Base-by-base conservation (phyloP, 208 protist species). In the Acanthamoeba lenticulata region DNA sequence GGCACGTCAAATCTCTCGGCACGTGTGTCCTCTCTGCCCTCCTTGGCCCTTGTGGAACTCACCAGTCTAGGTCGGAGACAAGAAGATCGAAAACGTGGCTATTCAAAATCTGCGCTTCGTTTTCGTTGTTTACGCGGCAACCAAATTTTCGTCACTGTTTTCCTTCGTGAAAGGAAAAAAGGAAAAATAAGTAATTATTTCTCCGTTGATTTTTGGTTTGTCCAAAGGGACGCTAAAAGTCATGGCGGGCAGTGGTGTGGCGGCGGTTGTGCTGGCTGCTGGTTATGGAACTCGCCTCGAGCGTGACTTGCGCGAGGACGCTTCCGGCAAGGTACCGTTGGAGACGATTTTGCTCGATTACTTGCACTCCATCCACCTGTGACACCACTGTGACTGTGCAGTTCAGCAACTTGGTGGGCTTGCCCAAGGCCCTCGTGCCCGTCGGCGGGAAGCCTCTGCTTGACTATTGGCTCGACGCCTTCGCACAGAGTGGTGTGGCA, bases 381-480 rank as follows among this genome's bases (percentile, higher is more conserved):
- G 29, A 15, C 27, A 15, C 7, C 29, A 15, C n/a, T 72, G 27
- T 34, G 62, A 11, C 42, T 32, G 2, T 1, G 7, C 24, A 90
- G 81, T 90, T 67, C 45, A 21, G 17, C 6, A 42, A 90, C 49
- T 45, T 90, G 32, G 34, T 65, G 49, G 81, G 81, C 2, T 47
- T 90, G 81, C 81, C 81, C 3, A 90, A 90, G 49, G 49, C 81
- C 5, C 34, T 90, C 4, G 81, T 90, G 0, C 81, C 81, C 1
- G 81, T 90, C 19, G 81, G 81, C 32, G 81, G 81, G 9, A 90
- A 90, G 81, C 81, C 81, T 9, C 49, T 90, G 49, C 44, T 90
- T 13, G 52, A 90, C 81, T 90, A 90, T 21, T 90, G 81, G 81
- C 15, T 90, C 2, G 81, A 90, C 47, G 42, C 81, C 40, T 90